Base-by-base conservation (phyloP, 805 yeast species). In the Candida ovalis region DNA sequence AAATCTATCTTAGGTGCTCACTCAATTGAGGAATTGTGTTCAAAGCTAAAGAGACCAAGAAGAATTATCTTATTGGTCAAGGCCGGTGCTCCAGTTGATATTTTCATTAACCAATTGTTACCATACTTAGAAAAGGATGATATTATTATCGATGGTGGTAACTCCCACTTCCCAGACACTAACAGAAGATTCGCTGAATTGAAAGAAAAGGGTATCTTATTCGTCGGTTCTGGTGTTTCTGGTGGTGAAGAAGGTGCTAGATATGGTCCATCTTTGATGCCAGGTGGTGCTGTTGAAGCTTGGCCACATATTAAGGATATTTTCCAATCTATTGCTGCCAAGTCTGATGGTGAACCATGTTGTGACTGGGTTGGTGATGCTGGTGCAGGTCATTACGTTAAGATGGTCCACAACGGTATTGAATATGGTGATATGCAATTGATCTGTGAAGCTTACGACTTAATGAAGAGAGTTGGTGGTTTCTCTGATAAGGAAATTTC, bases 201-300 rank as follows among this genome's bases (percentile, higher is more conserved):
- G 70, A 82, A 86, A 71, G 76, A 73, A 49, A 83, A 92, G 79
- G 98, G 96, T 40, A 84, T 91, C 67, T 75, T 81, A 58, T 94
- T 89, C 61, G 98, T 92, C 56, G 99, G 99, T 66, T 91, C 97
- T 54, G 99, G 99, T 86, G 98, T 94, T 57, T 92, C 98, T 61
- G 99, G 99, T 75, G 99, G 99, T 80, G 99, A 92, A 77, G 99
- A 92, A 73, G 99, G 99, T 80, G 99, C 99, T 64, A 88, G 99
- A 76, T 81, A 87, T 74, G 99, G 99, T 67, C 99, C 99, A 55
- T 91, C 98, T 55, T 81, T 92, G 73, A 92, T 92, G 99, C 99
- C 99, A 63, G 99, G 99, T 84, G 99, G 99, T 70, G 87, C 89
- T 68, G 80, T 77, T 62, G 96, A 88, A 65, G 99, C 99, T 57